These are phyloP conservation scores for Eucalyptus polybractea DNA, from an alignment of 345 rosid species.

Conservation along the genomic window DNA sequence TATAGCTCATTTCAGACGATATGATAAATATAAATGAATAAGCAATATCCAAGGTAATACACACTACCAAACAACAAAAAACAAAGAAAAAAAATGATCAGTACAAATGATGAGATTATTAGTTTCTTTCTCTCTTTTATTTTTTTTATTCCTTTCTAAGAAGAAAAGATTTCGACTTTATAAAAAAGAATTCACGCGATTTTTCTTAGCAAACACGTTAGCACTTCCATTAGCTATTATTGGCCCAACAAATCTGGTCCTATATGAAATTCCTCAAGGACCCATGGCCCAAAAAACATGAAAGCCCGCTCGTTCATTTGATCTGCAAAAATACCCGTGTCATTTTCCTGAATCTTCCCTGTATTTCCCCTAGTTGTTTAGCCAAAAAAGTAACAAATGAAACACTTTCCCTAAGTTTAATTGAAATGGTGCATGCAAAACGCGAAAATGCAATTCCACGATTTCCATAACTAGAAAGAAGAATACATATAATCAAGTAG, in stretches of 20 bases:
- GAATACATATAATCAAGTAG: too few species aligned
- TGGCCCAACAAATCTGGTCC: background rate
- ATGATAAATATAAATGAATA: too few species aligned
- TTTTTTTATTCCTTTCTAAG: background rate
- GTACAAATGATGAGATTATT: background rate
- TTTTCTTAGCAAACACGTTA: background rate
- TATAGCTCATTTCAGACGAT: background rate
- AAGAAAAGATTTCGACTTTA: background rate
- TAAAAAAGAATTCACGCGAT: background rate
- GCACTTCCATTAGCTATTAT: background rate
- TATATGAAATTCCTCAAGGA: background rate
- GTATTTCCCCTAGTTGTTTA: background rate
- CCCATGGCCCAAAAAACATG: background rate
- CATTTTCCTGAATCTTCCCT: background rate
- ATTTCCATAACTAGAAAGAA: too few species aligned
- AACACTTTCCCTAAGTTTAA: background rate
- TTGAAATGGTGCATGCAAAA: background rate
- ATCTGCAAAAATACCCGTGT: background rate
- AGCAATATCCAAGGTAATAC: background rate
- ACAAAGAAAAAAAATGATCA: too few species aligned
- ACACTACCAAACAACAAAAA: background rate
- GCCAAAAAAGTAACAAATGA: background rate
- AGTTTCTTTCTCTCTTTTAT: background rate
- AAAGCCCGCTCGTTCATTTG: background rate
- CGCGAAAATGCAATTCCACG: too few species aligned